These are phyloP conservation scores for Amanita subjunquillea DNA, from an alignment of 768 basidiomycete species.

Conservation along the genomic window DNA sequence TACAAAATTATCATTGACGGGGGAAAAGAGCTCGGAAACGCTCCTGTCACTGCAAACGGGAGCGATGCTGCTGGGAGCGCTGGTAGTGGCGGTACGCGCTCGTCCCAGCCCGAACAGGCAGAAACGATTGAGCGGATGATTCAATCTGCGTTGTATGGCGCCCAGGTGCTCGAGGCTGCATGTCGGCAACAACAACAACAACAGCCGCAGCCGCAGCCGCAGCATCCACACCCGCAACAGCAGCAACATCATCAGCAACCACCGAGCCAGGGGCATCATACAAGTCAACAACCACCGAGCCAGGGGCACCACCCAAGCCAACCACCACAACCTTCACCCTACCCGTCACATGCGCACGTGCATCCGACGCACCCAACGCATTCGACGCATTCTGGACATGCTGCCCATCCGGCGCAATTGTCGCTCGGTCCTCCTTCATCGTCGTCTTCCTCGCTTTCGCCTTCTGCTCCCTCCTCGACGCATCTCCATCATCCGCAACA, in stretches of 20 bases:
- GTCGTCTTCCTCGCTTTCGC: not conserved
- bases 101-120: conserved; percentile 8
- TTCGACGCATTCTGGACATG: not conserved
- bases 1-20: conserved; percentile 19
- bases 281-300: not conserved
- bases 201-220: not conserved
- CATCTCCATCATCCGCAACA: not conserved
- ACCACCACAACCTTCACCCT: not conserved
- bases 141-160: conserved; percentile 30
- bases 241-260: not conserved
- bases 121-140: conserved; percentile 31
- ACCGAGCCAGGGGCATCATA: not conserved
- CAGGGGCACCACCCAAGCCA: not conserved
- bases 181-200: conserved; percentile 2
- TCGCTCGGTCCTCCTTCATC: not conserved
- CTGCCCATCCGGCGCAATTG: not conserved
- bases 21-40: conserved; percentile 10
- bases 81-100: not conserved
- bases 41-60: not conserved
- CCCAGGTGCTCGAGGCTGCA: conserved; percentile 37
- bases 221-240: not conserved
- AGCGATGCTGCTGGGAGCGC: not conserved
- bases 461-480: not conserved
- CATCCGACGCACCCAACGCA: not conserved
- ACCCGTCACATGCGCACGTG: not conserved